Evolutionary conservation across 352 stramenopile genomes (phyloP), one percentile per base, ranked within the genome.

Genomic region (Globisporangium orthogonon): DNA sequence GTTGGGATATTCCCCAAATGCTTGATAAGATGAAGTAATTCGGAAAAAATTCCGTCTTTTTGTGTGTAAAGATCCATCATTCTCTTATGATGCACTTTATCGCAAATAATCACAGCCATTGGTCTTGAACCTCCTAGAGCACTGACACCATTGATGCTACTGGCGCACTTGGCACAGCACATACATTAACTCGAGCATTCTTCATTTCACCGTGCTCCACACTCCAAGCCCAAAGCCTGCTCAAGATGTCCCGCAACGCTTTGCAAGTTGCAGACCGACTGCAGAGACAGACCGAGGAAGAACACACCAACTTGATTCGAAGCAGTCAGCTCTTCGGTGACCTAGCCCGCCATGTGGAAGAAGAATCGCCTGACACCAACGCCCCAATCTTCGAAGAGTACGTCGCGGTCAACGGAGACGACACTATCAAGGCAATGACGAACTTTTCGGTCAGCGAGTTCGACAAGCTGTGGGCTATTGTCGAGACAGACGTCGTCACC

Each of bases 301-400:
- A 44, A 4, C 39, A 17, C 39, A n/a, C 39, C 5, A 67, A 63
- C 40, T 39, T 67, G 11, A 35, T 51, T 3, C 14, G 4, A 35
- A 63, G 45, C 45, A 44, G 60, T 31, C 17, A 60, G 7, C 30
- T n/a, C 9, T 60, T 67, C 45, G 61, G 35, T 23, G 54, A 57
- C 3, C 44, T 67, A 9, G 50, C 61, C 0, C 17, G 61, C 11
- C 54, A 62, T 5, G 35, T 59, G 4, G 50, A 67, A 13, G 61
- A 60, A 9, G 46, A 60, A 29, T 55, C 35, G 0, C 35, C 51
- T 30, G 46, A 58, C 5, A 35, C 15, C 3, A 41, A 40, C 47
- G 23, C 40, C 10, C 49, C 49, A 48, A 58, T 51, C 14, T 37
- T 63, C 30, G 33, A 31, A 4, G 55, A 60, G 35, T 60, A 60